Evolutionary conservation across 495 filamentous ascomycete species (phyloP), one percentile per base, ranked within the genome.

Genomic region (Parachaetomium inaequale): DNA sequence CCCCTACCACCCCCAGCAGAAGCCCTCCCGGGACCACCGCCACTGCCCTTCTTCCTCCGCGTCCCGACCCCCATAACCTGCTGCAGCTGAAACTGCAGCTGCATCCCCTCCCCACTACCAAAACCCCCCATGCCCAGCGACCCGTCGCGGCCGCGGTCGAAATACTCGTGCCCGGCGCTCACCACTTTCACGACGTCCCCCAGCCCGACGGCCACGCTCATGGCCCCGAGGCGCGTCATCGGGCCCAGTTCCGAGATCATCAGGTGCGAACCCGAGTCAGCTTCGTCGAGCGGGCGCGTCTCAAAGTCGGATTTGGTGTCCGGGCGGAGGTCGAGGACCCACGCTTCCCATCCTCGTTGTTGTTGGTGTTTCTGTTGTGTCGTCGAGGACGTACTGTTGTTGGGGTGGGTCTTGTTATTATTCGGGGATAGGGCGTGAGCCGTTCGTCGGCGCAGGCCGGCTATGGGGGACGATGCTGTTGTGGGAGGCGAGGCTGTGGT

Each of bases 131-230:
- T 68, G 63, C n/a, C 67, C 66, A 6, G 59, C 58, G 34, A 42
- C 19, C 54, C 34, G 4, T 8, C 36, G 12, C 23, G 2, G 12
- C n/a, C 21, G 11, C 7, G 34, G n/a, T 68, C 68, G 50, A 85
- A 88, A 43, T 82, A 74, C 67, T 87, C 86, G 60, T 84, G 81
- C 26, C 86, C 86, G 7, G 85, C 74, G 31, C 78, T 82, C 34
- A 90, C 75, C 29, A 90, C 68, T 70, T 89, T 90, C 62, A 90
- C 78, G 2, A 81, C 76, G 58, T 89, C 87, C 10, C 87, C 88
- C 38, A 89, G 82, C 0, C 80, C 86, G 1, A 91, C 79, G 1
- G 85, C 88, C 15, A 89, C 77, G 49, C 80, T 85, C 49, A 77
- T 68, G 19, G 79, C 77, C 6, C 87, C 87, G 6, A 88, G 68